Evolutionary conservation across 495 filamentous ascomycete genomes (phyloP), one percentile per base, ranked within the genome.

Genomic region (Astrocystis sublimbata): DNA sequence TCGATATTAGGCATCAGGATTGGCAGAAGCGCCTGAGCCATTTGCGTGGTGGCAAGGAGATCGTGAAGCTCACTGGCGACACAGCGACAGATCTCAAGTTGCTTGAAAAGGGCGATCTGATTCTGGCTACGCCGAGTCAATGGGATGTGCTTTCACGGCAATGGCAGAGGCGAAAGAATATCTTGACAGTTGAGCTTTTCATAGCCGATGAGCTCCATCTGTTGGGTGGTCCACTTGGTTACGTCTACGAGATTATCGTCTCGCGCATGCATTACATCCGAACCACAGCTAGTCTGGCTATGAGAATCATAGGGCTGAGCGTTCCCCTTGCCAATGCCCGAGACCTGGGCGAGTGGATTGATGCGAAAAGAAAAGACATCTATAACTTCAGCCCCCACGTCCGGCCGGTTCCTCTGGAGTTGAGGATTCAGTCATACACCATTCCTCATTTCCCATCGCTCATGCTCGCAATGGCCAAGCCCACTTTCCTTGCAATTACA

Each of bases 381-480:
- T 98, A 90, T 82, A 99, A 98, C 76, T 99, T 99, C 82, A 97
- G 92, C 68, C 94, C 94, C 3, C 87, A 93, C 68, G 86, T 92
- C 58, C 87, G 94, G 23, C 88, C 91, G 4, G 85, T 96, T 2
- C 93, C 93, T 2, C 75, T 99, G 40, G 94, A 98, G 68, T 86
- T 99, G 35, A 91, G 96, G 69, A 90, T 99, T 50, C 94, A 99
- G 72, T 96, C 92, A 2, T 99, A 91, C 76, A 89, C 88, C 31
- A 94, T 97, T 50, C 94, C 94, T 28, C 94, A 99, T 73, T 97
- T 96, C 79, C 96, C 94, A 17, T 97, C 93, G 0, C 79, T 98
- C 38, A 98, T 99, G 96, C 84, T 98, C 55, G 92, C 96, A 9
- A 99, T 99, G 94, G 90, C 93, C 10, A 93, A 96, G 70, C 94